A percentile compares a stretch with the other conserved stretches of the same genome.
phyloP scores from a whole-genome alignment of 78 protist species.

The Pigoraptor vietnamica region DNA sequence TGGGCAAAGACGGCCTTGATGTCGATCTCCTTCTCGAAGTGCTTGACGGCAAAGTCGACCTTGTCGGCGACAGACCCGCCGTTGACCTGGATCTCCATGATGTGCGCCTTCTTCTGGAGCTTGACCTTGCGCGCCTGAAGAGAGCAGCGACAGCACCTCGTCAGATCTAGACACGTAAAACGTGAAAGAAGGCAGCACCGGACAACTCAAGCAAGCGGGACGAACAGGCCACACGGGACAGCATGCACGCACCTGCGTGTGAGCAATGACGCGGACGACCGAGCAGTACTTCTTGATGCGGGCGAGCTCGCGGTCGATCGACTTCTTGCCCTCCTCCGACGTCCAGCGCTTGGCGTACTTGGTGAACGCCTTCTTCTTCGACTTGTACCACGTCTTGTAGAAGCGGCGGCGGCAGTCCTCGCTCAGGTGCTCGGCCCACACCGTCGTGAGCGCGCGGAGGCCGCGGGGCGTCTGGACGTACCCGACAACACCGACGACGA shows the following conservation, averaged over 20 bases:
- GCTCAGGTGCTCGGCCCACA: constrained; percentile 94
- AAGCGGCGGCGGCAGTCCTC: constrained; percentile 82
- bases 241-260: constrained; percentile 99
- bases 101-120: constrained; percentile 97
- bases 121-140: constrained; percentile 60
- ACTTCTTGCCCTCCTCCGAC: constrained; percentile 54
- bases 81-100: constrained; percentile 99
- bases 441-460: constrained; percentile 96
- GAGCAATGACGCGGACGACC: constrained; percentile 97
- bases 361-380: constrained; percentile 97
- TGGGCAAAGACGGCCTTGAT: constrained; percentile 84
- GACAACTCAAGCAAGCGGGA: no score
- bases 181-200: no score
- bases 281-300: constrained; percentile 90
- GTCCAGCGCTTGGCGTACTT: constrained; percentile 72
- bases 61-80: constrained; percentile 97
- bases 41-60: constrained; percentile 85
- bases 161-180: no score
- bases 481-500: constrained; percentile 98
- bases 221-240: no score
- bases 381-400: constrained; percentile 97
- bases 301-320: constrained; percentile 61
- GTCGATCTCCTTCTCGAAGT: constrained; percentile 92
- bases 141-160: no score
- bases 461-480: constrained; percentile 96